These are phyloP conservation scores for Penicillium paradoxum DNA, from an alignment of 495 filamentous ascomycete species.

Conservation along the genomic window DNA sequence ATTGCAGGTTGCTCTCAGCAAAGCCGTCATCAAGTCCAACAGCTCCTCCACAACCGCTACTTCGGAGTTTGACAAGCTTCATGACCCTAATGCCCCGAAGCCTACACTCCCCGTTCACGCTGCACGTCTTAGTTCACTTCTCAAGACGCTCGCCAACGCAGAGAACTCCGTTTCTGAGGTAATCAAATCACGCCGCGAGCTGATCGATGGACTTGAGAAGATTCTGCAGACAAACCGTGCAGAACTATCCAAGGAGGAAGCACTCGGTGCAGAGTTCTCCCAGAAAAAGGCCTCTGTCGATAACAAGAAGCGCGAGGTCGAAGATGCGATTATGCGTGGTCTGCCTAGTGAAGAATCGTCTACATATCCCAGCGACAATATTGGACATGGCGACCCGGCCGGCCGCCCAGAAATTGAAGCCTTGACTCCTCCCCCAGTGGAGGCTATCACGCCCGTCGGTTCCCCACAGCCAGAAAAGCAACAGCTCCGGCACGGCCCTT, in stretches of 20 bases:
- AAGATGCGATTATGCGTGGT: slow-evolving; percentile 80
- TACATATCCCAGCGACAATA: slow-evolving; percentile 36
- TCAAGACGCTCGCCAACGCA: slow-evolving; percentile 85
- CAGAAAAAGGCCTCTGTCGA: slow-evolving; percentile 64
- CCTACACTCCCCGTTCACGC: slow-evolving; percentile 86
- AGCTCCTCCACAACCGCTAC: slow-evolving; percentile 62
- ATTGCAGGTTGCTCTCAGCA: slow-evolving; percentile 66
- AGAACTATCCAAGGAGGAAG: slow-evolving; percentile 63
- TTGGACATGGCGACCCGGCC: slow-evolving; percentile 43
- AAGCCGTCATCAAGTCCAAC: slow-evolving; percentile 57
- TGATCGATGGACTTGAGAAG: slow-evolving; percentile 78
- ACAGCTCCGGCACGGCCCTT: slow-evolving; percentile 16
- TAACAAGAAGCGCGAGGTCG: slow-evolving; percentile 74
- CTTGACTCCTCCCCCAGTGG: slow-evolving; percentile 68
- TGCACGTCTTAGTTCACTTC: slow-evolving; percentile 76
- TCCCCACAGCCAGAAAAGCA: slow-evolving; percentile 37
- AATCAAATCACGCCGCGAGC: slow-evolving; percentile 74
- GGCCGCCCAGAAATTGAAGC: slow-evolving; percentile 76
- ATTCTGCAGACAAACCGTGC: slow-evolving; percentile 69
- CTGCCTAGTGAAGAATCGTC: slow-evolving; percentile 50
- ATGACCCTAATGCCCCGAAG: slow-evolving; percentile 56
- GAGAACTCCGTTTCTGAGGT: slow-evolving; percentile 85
- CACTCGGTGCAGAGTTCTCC: slow-evolving; percentile 52
- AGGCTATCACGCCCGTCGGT: slow-evolving; percentile 42
- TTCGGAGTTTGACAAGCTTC: slow-evolving; percentile 74